These are phyloP conservation scores for Candida insectalens DNA, from an alignment of 805 yeast species.

Conservation along the genomic window DNA sequence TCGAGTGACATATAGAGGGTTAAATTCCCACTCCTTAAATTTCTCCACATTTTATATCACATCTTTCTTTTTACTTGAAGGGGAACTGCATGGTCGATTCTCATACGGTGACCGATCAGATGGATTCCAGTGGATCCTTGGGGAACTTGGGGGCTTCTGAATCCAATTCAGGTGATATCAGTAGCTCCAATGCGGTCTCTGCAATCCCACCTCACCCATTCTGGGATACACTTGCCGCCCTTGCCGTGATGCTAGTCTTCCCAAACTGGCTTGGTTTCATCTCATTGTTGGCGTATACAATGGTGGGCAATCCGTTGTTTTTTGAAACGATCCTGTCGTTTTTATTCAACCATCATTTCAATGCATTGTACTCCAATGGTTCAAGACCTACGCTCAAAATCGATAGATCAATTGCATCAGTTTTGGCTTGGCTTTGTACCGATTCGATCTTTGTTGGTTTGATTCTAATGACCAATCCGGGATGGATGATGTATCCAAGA, in stretches of 20 bases:
- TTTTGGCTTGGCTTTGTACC: slow-evolving; percentile 8
- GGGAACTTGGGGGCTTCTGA: no score
- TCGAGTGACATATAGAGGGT: slow-evolving; percentile 39
- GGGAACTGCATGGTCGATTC: no score
- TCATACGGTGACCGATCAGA: no score
- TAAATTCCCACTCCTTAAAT: no score
- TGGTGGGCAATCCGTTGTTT: slow-evolving; percentile 18
- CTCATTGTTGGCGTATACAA: slow-evolving; percentile 11
- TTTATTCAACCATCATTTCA: slow-evolving; percentile 16
- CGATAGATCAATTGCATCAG: slow-evolving; percentile 1
- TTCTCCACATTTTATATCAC: no score
- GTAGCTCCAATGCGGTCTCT: slow-evolving; percentile 14
- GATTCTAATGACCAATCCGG: slow-evolving; percentile 14
- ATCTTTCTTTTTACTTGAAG: no score
- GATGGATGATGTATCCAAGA: slow-evolving; percentile 17
- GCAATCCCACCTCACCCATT: no score
- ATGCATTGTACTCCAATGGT: slow-evolving; percentile 9
- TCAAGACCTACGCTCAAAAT: not conserved
- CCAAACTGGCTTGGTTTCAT: slow-evolving; percentile 20
- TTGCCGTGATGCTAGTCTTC: slow-evolving; percentile 16
- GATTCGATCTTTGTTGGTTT: slow-evolving; percentile 12
- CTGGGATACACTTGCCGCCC: slow-evolving; percentile 19
- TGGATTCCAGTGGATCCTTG: no score
- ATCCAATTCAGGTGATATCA: slow-evolving; percentile 2
- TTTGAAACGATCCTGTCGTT: slow-evolving; percentile 19